Base-by-base conservation (phyloP, 352 stramenopile species). In the Phytophthora idaei region DNA sequence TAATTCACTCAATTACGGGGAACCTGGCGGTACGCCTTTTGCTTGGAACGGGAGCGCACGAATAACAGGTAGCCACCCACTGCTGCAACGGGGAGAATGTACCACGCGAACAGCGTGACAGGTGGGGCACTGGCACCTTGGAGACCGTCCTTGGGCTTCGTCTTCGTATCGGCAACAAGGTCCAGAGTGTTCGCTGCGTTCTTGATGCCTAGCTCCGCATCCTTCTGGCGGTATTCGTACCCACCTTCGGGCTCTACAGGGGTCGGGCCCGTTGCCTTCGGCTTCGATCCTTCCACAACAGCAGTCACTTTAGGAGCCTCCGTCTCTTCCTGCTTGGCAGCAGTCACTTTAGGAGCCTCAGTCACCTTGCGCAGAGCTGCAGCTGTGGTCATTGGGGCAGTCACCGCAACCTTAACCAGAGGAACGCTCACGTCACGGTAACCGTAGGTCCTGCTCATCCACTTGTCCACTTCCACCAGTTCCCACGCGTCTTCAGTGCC, bases 101-200 rank as follows among this genome's bases (percentile, higher is more conserved):
- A 94, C 86, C 82, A 94, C 36, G 76, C 79, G 52, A 93, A 93
- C 8, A 94, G 69, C 41, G 82, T 86, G 44, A 93, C 73, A n/a
- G 70, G 79, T 51, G 86, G 84, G 28, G 80, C 81, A 17, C 53
- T 73, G 49, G 77, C 74, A 3, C 69, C 67, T 59, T 90, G 73
- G 2, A 91, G 64, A 47, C 69, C 75, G 39, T 82, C 68, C 48
- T 81, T 78, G 37, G 67, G 50, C 50, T 85, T 71, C 14, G 57
- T 58, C 63, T 85, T 78, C 11, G 48, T 57, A 32, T 78, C 64
- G 8, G 59, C 61, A 34, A 79, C 74, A 17, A 88, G 62, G 10
- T 76, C 71, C 61, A 80, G 75, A 12, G 70, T 87, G 65, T 91
- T 89, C 8, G 83, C 78, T 5, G 77, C 72, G 54, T 92, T 86